Evolutionary conservation across 108 stramenopile species (phyloP), one percentile per base, ranked within the genome.

Genomic region (Chaetoceros tenuissimus): DNA sequence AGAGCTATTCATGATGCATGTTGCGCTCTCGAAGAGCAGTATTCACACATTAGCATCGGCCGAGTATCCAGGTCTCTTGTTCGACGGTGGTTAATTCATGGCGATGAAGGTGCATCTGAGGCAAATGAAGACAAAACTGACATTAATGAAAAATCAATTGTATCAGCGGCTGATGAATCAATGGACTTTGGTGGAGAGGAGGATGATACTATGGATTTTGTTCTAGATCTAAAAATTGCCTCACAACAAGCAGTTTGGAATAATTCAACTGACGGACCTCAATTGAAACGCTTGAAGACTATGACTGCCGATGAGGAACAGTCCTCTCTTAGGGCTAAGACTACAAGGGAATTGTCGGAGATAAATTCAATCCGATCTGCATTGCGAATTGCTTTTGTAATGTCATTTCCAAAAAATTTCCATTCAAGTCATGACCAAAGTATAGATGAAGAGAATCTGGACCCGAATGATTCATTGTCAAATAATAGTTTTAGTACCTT

Each of bases 181-280:
- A 24, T 46, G 29, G 57, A 51, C 23, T 30, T 62, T 18, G 47
- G 55, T 48, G 63, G 63, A 22, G 75, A 78, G 8, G 67, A 68
- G 40, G 85, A 92, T 30, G 73, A 82, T 49, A 81, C 84, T 1
- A 67, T 78, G 21, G 76, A 87, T 30, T 92, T 92, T 60, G 71
- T 88, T 2, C 88, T 92, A 82, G 85, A 92, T 68, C 68, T 92
- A n/a, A 68, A 75, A 31, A 58, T 86, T 7, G 68, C 69, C 50
- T 66, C 75, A 48, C 72, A 51, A 28, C 29, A 63, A 45, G 58
- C 70, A 22, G 48, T 43, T 10, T 83, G 79, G 82, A 47, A 73
- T 46, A 57, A 40, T 30, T 47, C 50, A 46, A 45, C 31, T 28
- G 59, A 45, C 7, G 27, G 45, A 34, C 20, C 18, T 13, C 25